Evolutionary conservation across 164 flowering plant species (phyloP).

Genomic region (Umbellularia californica): DNA sequence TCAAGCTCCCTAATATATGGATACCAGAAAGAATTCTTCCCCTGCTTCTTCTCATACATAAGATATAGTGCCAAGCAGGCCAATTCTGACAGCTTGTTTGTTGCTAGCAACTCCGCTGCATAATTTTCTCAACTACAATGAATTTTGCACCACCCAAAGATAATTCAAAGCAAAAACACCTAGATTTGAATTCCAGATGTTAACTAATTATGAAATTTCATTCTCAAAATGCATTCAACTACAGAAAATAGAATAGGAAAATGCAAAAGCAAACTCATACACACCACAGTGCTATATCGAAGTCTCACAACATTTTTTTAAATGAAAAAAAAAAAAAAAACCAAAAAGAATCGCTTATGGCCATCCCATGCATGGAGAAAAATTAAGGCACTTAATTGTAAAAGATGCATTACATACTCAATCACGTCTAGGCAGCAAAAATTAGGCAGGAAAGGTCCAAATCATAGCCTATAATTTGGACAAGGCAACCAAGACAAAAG

Average conservation of each 20-base stretch:
- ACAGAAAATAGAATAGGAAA: not conserved
- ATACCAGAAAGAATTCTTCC: constrained; percentile 95
- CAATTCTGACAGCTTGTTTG: constrained; percentile 91
- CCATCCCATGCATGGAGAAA: no score
- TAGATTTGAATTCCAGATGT: not conserved
- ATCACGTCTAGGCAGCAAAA: no score
- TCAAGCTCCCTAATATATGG: constrained; percentile 96
- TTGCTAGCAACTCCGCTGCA: constrained; percentile 90
- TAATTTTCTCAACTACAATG: not conserved
- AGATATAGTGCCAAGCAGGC: constrained; percentile 97
- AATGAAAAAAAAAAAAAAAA: no score
- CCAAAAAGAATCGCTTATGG: no score
- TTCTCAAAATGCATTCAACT: not conserved
- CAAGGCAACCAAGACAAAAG: no score
- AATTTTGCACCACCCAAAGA: no score
- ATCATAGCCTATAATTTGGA: no score
- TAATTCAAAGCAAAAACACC: not conserved
- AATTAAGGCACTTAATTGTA: no score
- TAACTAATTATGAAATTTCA: not conserved
- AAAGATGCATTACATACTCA: no score
- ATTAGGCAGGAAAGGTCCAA: no score
- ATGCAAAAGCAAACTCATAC: not conserved
- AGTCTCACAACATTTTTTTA: no score
- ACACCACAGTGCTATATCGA: not conserved
- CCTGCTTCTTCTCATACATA: constrained; percentile 99